phyloP scores from a whole-genome alignment of 208 protist species.

The Wallacemonas sp. region DNA sequence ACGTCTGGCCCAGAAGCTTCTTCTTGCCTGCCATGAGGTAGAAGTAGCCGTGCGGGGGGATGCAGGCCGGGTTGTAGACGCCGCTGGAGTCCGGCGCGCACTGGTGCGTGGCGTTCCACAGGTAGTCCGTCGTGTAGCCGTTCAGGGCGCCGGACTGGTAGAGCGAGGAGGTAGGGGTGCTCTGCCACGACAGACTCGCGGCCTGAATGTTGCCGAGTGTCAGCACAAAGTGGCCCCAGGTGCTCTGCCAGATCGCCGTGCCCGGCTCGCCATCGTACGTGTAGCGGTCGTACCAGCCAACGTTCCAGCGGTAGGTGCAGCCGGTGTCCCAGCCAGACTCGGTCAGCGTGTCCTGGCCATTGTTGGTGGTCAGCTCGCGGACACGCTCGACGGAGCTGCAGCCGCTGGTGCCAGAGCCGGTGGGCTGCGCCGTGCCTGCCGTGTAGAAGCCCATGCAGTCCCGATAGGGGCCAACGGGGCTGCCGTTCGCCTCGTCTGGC shows the following conservation, averaged over 20 bases:
- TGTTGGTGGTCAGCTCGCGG: conserved; percentile 9
- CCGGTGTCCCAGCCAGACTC: conserved; percentile 11
- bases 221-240: conserved; percentile 21
- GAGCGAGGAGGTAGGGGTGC: background rate
- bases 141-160: conserved; percentile 25
- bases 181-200: background rate
- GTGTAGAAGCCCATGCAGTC: conserved; percentile 24
- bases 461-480: background rate
- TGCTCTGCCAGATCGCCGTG: conserved; percentile 40
- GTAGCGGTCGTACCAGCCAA: conserved; percentile 46
- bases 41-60: conserved; percentile 38
- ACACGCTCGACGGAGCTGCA: conserved; percentile 18
- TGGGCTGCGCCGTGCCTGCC: conserved; percentile 30
- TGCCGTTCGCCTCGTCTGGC: conserved; percentile 8
- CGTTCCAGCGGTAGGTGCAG: conserved; percentile 53
- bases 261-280: conserved; percentile 39
- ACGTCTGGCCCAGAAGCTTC: background rate
- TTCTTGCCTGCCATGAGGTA: conserved; percentile 18
- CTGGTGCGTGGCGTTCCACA: conserved; percentile 22
- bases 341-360: background rate
- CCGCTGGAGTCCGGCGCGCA: conserved; percentile 8
- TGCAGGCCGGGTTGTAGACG: conserved; percentile 4
- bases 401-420: background rate
- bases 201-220: background rate
- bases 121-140: conserved; percentile 25